Conservation (phyloP, 139 green algal genomes). For the Chlorella vulgaris region DNA sequence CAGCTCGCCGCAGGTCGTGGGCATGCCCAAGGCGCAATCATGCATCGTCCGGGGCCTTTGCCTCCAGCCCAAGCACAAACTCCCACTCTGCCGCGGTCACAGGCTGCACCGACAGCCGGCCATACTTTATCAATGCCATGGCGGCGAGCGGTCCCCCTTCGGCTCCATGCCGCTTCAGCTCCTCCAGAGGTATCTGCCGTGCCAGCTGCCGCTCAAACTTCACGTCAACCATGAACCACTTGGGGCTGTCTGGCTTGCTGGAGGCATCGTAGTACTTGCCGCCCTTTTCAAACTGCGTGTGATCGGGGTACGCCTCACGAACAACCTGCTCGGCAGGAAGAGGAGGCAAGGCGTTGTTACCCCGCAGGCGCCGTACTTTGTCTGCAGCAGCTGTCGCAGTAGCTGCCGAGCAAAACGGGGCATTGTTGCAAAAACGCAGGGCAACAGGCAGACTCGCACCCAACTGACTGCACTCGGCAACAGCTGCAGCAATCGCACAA, state of each 20-base stretch:
- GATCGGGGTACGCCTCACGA: slow-evolving; percentile 71
- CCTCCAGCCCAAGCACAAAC: slow-evolving; percentile 49
- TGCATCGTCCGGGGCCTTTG: too few relatives aligned
- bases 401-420: too few relatives aligned
- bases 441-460: too few relatives aligned
- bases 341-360: too few relatives aligned
- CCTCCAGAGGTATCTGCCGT: slow-evolving; percentile 52
- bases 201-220: slow-evolving; percentile 33
- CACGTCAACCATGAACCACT: slow-evolving; percentile 57
- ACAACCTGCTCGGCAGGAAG: too few relatives aligned
- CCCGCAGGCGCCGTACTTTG: too few relatives aligned
- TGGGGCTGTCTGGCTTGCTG: slow-evolving; percentile 45
- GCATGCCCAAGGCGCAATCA: too few relatives aligned
- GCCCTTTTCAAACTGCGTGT: slow-evolving; percentile 56
- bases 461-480: too few relatives aligned
- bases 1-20: too few relatives aligned
- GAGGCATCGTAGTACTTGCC: slow-evolving; percentile 67
- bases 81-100: slow-evolving; percentile 44
- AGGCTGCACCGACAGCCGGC: slow-evolving; percentile 60
- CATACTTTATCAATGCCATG: slow-evolving; percentile 61
- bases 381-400: too few relatives aligned
- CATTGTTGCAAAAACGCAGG: too few relatives aligned
- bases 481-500: too few relatives aligned
- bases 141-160: slow-evolving; percentile 21
- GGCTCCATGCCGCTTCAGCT: slow-evolving; percentile 60